Evolutionary conservation across 2,329 filamentous ascomycete species (phyloP), one percentile per base, ranked within the genome.

Genomic region (Escovopsis sp.): DNA sequence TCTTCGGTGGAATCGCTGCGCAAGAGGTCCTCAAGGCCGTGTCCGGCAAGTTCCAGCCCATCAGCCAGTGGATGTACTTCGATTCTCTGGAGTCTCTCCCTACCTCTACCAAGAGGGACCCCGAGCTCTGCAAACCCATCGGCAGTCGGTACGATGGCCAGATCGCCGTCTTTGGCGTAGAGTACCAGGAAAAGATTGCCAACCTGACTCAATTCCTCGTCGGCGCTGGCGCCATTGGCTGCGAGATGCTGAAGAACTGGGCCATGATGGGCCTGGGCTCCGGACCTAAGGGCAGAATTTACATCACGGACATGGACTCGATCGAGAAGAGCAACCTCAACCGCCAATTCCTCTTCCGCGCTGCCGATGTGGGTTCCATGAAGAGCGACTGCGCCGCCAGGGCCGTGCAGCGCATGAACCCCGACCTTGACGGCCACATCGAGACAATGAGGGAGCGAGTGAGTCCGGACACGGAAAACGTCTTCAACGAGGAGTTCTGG

Each of bases 171-270:
- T 94, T 98, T 50, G 91, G 91, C 47, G 81, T 76, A 53, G 84
- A 94, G 48, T 98, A 81, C 62, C 91, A 98, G 62, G 82, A 94
- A 40, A 95, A 94, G 70, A 74, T 98, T 51, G 76, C 81, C 46
- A 94, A 95, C 54, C 64, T 91, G 47, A 91, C 81, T 55, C 79
- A 96, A 54, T 98, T 98, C 68, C 71, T 98, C 42, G 91, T 98
- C 44, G 91, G 91, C 51, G 86, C 91, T 37, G 91, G 91, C 53
- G 91, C 93, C 48, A 98, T 98, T 59, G 91, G 91, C 37, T 98
- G 91, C 57, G 91, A 98, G 59, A 98, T 96, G 83, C 68, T 98
- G 51, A 98, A 98, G 76, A 96, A 96, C 63, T 98, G 91, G 88
- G 89, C 93, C 31, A 93, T 98, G 88, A 94, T 96, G 60, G 91